A percentile compares a stretch with the other conserved stretches of the same genome.
Evolutionary conservation across 2,329 filamentous ascomycete genomes (phyloP).

Genomic region (Fusarium nisikadoi): DNA sequence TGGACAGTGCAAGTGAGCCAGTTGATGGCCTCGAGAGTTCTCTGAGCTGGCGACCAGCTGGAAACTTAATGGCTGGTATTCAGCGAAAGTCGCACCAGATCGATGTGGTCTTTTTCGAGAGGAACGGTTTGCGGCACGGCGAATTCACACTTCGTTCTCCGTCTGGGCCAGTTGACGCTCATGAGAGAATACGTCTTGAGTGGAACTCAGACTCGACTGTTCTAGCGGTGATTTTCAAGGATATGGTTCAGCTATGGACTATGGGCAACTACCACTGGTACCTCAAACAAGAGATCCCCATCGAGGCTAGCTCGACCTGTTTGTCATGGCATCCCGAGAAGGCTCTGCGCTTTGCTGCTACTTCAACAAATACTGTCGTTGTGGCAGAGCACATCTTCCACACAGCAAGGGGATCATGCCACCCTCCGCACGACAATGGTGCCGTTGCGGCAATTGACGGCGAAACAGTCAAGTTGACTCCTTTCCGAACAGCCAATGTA

Average conservation of each 20-base stretch:
- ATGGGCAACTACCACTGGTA: constrained; percentile 99
- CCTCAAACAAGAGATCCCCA: constrained; percentile 85
- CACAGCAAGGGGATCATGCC: constrained; percentile 74
- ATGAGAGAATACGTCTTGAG: constrained; percentile 71
- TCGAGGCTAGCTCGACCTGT: constrained; percentile 48
- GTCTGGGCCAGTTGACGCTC: constrained; percentile 65
- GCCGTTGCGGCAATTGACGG: constrained; percentile 88
- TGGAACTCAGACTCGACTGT: constrained; percentile 97
- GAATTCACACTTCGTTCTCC: constrained; percentile 83
- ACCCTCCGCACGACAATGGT: constrained; percentile 79
- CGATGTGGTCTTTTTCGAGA: constrained; percentile 94
- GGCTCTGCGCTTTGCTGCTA: constrained; percentile 72
- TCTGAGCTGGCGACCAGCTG: constrained; percentile 90
- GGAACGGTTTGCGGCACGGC: constrained; percentile 96
- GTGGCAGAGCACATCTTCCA: constrained; percentile 75
- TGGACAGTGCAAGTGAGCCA: constrained; percentile 95
- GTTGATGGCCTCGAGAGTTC: constrained; percentile 90
- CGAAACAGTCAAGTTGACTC: constrained; percentile 80
- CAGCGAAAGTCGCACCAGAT: constrained; percentile 76
- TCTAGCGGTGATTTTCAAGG: constrained; percentile 79
- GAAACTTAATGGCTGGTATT: constrained; percentile 89
- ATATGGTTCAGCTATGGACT: constrained; percentile 92
- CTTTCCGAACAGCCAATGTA: constrained; percentile 83
- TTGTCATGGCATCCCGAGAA: constrained; percentile 89
- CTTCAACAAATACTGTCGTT: constrained; percentile 62